Base-by-base conservation (phyloP, 2,329 filamentous ascomycete species). In the Claviceps capensis region DNA sequence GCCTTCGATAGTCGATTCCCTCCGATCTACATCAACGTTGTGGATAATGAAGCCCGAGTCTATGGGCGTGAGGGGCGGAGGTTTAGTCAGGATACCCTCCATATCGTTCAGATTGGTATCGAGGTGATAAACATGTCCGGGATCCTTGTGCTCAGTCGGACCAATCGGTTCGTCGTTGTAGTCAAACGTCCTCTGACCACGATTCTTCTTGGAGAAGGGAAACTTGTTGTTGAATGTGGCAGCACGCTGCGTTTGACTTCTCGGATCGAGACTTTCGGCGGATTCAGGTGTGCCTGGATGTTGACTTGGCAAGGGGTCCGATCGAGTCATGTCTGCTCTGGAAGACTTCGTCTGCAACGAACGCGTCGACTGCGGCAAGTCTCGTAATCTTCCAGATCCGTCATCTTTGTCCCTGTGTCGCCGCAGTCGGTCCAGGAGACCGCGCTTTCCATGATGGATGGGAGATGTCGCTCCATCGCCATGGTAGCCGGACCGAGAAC, bases 51-150 rank as follows among this genome's bases (percentile, higher is more conserved):
- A 74, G 56, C 72, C 67, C 58, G 75, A 74, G 55, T 81, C 83
- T 58, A 88, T 82, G 1, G 87, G 86, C 1, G 86, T 85, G 62
- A 89, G 72, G 0, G 84, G 81, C 17, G 77, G 76, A 4, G 81
- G 82, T 56, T 82, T 80, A 49, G 83, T 82, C 54, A 97, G 71
- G 57, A 97, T 96, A 22, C 88, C 93, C 60, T 90, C 85, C 88
- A 98, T 93, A 60, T 95, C 81, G 52, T 82, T 81, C 47, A 97
- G 77, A 63, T 97, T 86, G 2, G 88, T 94, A 65, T 97, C 91
- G 26, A 97, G 78, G 61, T 79, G 79, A 68, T 85, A 95, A 46
- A 88, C 67, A 13, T 77, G 78, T 43, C 77, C 77, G 43, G 77
- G 76, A 50, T 77, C 75, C 43, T 75, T 70, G 49, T 75, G 78